Evolutionary conservation across 768 basidiomycete genomes (phyloP).

Genomic region (Butyriboletus loyo): DNA sequence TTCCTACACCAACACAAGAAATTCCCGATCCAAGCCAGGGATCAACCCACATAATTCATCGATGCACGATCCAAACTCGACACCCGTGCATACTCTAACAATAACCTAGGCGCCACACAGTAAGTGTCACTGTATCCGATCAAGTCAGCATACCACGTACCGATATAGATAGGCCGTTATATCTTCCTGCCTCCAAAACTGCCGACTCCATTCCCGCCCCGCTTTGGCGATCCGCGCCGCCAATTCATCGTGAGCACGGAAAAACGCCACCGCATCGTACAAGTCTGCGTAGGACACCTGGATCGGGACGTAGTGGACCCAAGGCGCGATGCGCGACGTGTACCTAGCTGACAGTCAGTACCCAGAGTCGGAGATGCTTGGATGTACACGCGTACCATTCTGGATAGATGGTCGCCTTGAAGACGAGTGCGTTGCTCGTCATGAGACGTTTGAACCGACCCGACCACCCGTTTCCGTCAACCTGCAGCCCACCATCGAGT

Average conservation of each 20-base stretch:
- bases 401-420: conserved; percentile 71
- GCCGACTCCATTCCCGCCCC: conserved; percentile 55
- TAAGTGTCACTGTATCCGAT: not conserved
- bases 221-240: conserved; percentile 53
- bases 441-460: conserved; percentile 66
- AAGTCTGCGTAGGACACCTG: conserved; percentile 64
- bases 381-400: conserved; percentile 50
- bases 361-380: not conserved
- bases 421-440: conserved; percentile 57
- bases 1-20: no score
- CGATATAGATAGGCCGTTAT: conserved; percentile 57
- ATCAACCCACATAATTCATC: conserved; percentile 35
- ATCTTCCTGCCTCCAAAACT: conserved; percentile 60
- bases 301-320: conserved; percentile 75
- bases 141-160: conserved; percentile 27
- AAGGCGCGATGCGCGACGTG: conserved; percentile 55
- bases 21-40: not conserved
- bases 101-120: conserved; percentile 35
- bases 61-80: conserved; percentile 44
- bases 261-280: conserved; percentile 70
- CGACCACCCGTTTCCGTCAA: conserved; percentile 69
- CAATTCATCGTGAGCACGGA: conserved; percentile 63
- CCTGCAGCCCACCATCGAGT: conserved; percentile 26
- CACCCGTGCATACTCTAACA: conserved; percentile 53
- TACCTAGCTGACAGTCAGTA: conserved; percentile 38